These are phyloP conservation scores for Penicillium sp. DNA, from an alignment of 2,329 filamentous ascomycete species.

Conservation along the genomic window DNA sequence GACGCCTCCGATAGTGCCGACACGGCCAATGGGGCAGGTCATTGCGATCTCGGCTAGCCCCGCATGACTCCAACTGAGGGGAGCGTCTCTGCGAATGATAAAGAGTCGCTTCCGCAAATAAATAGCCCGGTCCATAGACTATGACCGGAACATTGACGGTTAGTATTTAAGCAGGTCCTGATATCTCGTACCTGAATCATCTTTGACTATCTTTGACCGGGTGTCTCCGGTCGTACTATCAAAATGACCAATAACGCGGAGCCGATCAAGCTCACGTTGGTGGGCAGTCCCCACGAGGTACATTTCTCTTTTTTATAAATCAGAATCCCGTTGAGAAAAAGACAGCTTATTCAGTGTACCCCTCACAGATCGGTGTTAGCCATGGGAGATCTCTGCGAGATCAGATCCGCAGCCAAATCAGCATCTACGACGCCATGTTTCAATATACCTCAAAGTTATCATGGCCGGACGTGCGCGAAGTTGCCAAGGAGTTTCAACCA, in stretches of 20 bases:
- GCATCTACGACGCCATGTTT: conserved; percentile 51
- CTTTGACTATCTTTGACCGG: no score
- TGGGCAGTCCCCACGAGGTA: conserved; percentile 29
- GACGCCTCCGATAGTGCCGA: not conserved
- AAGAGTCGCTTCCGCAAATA: not conserved
- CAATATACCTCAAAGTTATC: conserved; percentile 45
- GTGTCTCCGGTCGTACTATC: conserved; percentile 18
- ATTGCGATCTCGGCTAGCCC: conserved; percentile 15
- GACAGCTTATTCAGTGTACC: not conserved
- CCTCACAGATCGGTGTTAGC: conserved; percentile 47
- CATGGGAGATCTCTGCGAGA: conserved; percentile 44
- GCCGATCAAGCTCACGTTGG: conserved; percentile 25
- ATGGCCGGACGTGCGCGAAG: conserved; percentile 47
- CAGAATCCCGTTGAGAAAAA: not conserved
- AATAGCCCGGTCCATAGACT: no score
- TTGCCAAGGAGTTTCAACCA: conserved; percentile 49
- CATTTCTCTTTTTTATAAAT: not conserved
- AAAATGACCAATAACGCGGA: conserved; percentile 45
- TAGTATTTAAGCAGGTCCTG: no score
- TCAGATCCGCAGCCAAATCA: conserved; percentile 45
- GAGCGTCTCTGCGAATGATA: conserved; percentile 6
- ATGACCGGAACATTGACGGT: no score
- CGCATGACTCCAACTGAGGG: conserved; percentile 20
- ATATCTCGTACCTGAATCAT: no score
- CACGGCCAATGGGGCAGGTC: conserved; percentile 12